A percentile compares a stretch with the other conserved stretches of the same genome.
phyloP scores from a whole-genome alignment of 1,139 yeast genomes.

The Yamadazyma atlantica region DNA sequence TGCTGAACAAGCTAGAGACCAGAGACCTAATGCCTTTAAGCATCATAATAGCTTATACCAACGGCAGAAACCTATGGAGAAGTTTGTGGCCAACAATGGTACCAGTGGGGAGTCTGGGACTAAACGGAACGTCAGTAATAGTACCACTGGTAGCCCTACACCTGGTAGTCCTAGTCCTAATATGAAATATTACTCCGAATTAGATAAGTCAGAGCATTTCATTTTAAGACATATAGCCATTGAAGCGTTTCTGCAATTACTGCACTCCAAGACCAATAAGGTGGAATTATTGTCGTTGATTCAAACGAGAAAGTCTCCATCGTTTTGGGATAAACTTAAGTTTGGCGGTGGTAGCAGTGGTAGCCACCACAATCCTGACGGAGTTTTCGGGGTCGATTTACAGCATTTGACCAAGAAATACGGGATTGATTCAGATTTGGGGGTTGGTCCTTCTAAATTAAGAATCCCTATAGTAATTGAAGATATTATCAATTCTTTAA shows the following conservation, averaged over 20 bases:
- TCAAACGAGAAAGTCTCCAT: slow-evolving; percentile 52
- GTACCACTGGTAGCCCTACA: slow-evolving; percentile 1
- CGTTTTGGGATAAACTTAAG: slow-evolving; percentile 76
- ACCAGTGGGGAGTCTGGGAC: slow-evolving; percentile 21
- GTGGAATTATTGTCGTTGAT: slow-evolving; percentile 57
- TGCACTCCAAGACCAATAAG: slow-evolving; percentile 36
- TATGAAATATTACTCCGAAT: slow-evolving; percentile 68
- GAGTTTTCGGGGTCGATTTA: slow-evolving; percentile 80
- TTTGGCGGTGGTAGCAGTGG: slow-evolving; percentile 25
- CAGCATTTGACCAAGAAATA: slow-evolving; percentile 68
- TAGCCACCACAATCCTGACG: slow-evolving; percentile 12
- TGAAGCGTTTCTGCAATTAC: slow-evolving; percentile 52
- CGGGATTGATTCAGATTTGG: slow-evolving; percentile 85
- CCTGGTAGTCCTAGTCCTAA: slow-evolving; percentile 3
- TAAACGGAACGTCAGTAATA: slow-evolving; percentile 3
- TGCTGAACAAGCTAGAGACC: slow-evolving; percentile 93
- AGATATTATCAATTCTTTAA: slow-evolving; percentile 78
- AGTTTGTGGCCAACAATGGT: slow-evolving; percentile 7
- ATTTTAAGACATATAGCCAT: slow-evolving; percentile 68
- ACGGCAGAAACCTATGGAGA: slow-evolving; percentile 33
- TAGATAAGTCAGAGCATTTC: slow-evolving; percentile 59
- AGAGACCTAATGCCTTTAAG: slow-evolving; percentile 81
- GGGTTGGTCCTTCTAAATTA: slow-evolving; percentile 80
- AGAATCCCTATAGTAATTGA: slow-evolving; percentile 86
- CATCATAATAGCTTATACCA: slow-evolving; percentile 56